Evolutionary conservation across 305 asterid genomes (phyloP).

Genomic region (Fraxinus angustifolia): DNA sequence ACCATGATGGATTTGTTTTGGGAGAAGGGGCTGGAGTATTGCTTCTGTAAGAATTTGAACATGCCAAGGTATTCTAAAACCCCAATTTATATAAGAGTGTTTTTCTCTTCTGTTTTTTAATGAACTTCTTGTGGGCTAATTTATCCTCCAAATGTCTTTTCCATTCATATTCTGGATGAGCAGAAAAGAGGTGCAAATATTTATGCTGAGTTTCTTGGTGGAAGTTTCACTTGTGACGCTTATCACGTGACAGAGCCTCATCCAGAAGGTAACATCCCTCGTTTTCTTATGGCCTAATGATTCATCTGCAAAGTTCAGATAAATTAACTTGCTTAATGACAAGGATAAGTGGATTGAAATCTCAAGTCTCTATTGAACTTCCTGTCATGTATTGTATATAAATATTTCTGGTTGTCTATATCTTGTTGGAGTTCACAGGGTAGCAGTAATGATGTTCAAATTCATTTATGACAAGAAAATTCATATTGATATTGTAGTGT

Average conservation of each 20-base stretch:
- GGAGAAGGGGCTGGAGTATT: constrained; percentile 94
- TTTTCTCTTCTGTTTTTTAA: not conserved
- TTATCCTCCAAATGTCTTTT: constrained; percentile 14
- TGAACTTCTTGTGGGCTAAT: not conserved
- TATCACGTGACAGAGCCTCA: constrained; percentile 95
- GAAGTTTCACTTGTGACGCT: constrained; percentile 91
- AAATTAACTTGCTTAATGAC: not conserved
- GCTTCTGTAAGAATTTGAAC: constrained; percentile 87
- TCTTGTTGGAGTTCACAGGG: not conserved
- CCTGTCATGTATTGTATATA: not conserved
- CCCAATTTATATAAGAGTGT: not conserved
- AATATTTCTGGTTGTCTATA: not conserved
- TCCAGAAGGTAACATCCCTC: constrained; percentile 59
- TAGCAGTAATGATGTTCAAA: not conserved
- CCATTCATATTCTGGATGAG: constrained; percentile 23
- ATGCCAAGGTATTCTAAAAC: constrained; percentile 60
- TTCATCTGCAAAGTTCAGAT: constrained; percentile 11
- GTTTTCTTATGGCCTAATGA: constrained; percentile 3
- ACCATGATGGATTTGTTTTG: constrained; percentile 91
- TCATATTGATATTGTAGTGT: too few species aligned
- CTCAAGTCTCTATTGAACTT: not conserved
- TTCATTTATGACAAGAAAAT: not conserved
- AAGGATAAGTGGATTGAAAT: not conserved
- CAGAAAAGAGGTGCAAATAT: constrained; percentile 86
- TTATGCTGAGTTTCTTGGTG: constrained; percentile 91